These are phyloP conservation scores for Penicillium digitatum DNA, from an alignment of 2,329 filamentous ascomycete genomes.

Conservation along the genomic window DNA sequence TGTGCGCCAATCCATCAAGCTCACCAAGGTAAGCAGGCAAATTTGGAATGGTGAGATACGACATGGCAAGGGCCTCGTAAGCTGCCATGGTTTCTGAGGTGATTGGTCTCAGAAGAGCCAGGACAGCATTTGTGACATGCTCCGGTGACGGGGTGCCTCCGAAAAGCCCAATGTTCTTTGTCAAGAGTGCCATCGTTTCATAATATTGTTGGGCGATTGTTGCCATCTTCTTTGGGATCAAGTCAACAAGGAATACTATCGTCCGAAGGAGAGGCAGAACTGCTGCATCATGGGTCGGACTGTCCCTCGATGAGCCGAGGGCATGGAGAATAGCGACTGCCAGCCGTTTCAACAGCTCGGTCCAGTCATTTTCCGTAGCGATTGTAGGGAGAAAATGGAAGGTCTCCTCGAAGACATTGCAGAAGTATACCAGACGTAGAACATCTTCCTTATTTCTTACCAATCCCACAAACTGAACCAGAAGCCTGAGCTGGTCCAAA, in stretches of 20 bases:
- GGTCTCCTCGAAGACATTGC: constrained; percentile 40
- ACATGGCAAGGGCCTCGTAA: constrained; percentile 45
- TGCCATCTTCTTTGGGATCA: constrained; percentile 42
- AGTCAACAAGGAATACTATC: constrained; percentile 35
- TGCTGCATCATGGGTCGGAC: constrained; percentile 8
- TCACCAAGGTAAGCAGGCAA: constrained; percentile 37
- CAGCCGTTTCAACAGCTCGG: constrained; percentile 38
- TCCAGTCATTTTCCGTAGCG: constrained; percentile 41
- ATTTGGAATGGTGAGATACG: constrained; percentile 46
- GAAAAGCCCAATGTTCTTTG: constrained; percentile 22
- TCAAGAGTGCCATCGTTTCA: constrained; percentile 38
- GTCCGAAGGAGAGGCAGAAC: constrained; percentile 36
- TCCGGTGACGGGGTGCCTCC: constrained; percentile 25
- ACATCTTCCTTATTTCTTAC: constrained; percentile 38
- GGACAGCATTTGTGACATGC: constrained; percentile 31
- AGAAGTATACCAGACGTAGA: constrained; percentile 44
- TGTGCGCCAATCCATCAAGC: constrained; percentile 44
- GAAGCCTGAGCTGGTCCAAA: constrained; percentile 57
- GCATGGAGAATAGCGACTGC: constrained; percentile 35
- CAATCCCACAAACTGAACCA: constrained; percentile 64
- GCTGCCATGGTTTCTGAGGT: constrained; percentile 43
- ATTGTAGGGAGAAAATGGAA: constrained; percentile 37
- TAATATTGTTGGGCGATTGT: constrained; percentile 39
- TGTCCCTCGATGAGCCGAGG: constrained; percentile 24
- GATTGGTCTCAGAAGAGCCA: constrained; percentile 44